Evolutionary conservation across 1,139 yeast species (phyloP).

Genomic region (Saccharomycopsis crataegensis): DNA sequence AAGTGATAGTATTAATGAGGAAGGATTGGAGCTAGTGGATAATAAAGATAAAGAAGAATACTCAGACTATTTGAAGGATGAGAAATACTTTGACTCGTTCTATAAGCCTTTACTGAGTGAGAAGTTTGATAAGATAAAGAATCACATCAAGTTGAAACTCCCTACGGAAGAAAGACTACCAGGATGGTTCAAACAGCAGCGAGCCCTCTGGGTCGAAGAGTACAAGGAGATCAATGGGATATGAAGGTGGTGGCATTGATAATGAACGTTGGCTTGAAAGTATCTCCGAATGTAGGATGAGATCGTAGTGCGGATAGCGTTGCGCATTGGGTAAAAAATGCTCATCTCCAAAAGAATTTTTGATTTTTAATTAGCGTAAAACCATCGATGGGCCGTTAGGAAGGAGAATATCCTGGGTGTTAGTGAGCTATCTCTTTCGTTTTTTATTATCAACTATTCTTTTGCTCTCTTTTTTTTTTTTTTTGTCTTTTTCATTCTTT

Average conservation of each 20-base stretch:
- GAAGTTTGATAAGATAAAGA: conserved; percentile 15
- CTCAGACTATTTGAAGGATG: background rate
- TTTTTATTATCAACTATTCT: no score
- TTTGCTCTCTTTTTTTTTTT: no score
- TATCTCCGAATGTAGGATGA: background rate
- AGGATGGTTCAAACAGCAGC: conserved; percentile 57
- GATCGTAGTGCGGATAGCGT: background rate
- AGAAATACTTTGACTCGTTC: conserved; percentile 23
- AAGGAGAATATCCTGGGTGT: background rate
- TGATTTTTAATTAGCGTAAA: background rate
- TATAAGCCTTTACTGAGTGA: conserved; percentile 22
- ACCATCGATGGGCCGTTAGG: background rate
- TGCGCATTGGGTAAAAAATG: background rate
- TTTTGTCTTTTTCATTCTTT: no score
- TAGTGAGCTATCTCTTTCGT: no score
- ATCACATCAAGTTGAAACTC: conserved; percentile 35
- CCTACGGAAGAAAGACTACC: conserved; percentile 63
- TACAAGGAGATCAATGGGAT: conserved; percentile 3
- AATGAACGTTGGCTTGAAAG: background rate
- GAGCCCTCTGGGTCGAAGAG: conserved; percentile 57
- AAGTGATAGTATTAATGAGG: background rate
- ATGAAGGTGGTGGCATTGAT: background rate
- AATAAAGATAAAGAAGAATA: background rate
- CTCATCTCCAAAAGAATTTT: background rate
- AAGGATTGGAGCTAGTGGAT: background rate